These are phyloP conservation scores for Myxozyma sirexii DNA, from an alignment of 805 yeast genomes.

Conservation along the genomic window DNA sequence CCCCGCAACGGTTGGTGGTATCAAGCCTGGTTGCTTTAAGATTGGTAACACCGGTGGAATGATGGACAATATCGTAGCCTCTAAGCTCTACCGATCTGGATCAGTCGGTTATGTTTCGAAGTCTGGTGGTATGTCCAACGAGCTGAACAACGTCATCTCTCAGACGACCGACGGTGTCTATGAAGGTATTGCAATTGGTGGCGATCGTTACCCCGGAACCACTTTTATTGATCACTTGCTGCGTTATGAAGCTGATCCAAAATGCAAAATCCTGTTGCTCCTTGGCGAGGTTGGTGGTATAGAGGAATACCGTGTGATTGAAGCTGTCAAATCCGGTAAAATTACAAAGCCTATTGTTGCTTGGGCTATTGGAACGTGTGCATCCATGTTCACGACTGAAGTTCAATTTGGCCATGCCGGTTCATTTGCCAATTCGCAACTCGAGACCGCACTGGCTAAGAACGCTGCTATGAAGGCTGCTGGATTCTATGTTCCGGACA, in stretches of 20 bases:
- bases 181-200: constrained; percentile 70
- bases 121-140: constrained; percentile 55
- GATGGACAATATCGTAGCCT: constrained; percentile 55
- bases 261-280: constrained; percentile 65
- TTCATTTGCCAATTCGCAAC: constrained; percentile 69
- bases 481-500: constrained; percentile 89
- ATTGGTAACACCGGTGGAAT: constrained; percentile 55
- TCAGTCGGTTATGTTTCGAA: constrained; percentile 53
- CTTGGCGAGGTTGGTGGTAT: constrained; percentile 75
- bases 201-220: constrained; percentile 75
- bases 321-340: constrained; percentile 63
- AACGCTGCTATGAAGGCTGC: constrained; percentile 83
- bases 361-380: constrained; percentile 72
- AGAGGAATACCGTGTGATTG: constrained; percentile 71
- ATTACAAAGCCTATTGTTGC: constrained; percentile 72
- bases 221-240: constrained; percentile 69
- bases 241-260: constrained; percentile 64
- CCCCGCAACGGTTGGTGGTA: constrained; percentile 54
- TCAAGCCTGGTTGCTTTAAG: constrained; percentile 54
- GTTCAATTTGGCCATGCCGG: constrained; percentile 68
- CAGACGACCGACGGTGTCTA: constrained; percentile 52
- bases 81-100: constrained; percentile 53
- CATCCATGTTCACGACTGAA: constrained; percentile 71
- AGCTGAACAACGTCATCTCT: constrained; percentile 51
- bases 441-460: constrained; percentile 68